Base-by-base conservation (phyloP, 139 green algal species). In the Closterium sp. region DNA sequence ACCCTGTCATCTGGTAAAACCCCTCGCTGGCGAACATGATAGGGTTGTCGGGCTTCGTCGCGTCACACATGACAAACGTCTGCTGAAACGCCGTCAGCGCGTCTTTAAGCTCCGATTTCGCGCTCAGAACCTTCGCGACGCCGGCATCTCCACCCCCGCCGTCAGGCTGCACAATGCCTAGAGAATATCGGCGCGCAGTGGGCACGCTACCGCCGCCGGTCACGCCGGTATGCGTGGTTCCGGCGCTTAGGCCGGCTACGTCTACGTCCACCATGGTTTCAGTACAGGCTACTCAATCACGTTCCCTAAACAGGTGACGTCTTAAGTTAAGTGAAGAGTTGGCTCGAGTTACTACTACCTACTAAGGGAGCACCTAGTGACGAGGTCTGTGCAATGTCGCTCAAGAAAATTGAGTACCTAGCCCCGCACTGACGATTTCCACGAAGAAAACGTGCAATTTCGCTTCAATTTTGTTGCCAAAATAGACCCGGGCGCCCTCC, bases 1-100 rank as follows among this genome's bases (percentile, higher is more conserved):
- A 99, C 0, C 98, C 98, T 31, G 98, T 99, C 97, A 99, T 98
- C 24, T 96, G 79, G 31, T 99, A 97, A 90, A 99, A 99, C 73
- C 95, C 96, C 90, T 99, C 97, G 94, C 96, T 98, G 88, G 98
- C 98, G 93, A 97, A 99, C 24, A 99, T 96, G 88, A 99, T 96
- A 1, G 98, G 98, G 91, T 96, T 98, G 90, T 99, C 98, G 10
- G 98, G 98, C 21, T 98, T 94, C 1, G 97, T 99, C 2, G 97
- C 96, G 96, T 99, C 98, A 2, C 96, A 97, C 27, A 99, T 99
- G 19, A 95, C 92, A 30, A 95, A 95, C 28, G 92, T 94, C 88
- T 94, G 91, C 89, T 94, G 62, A 31, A 94, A 94, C n/a, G 91
- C 79, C 29, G 89, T 86, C 31, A 94, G 89, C n/a, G 92, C 88